Evolutionary conservation across 2,329 filamentous ascomycete species (phyloP), one percentile per base, ranked within the genome.

Genomic region (Neurospora crassa): DNA sequence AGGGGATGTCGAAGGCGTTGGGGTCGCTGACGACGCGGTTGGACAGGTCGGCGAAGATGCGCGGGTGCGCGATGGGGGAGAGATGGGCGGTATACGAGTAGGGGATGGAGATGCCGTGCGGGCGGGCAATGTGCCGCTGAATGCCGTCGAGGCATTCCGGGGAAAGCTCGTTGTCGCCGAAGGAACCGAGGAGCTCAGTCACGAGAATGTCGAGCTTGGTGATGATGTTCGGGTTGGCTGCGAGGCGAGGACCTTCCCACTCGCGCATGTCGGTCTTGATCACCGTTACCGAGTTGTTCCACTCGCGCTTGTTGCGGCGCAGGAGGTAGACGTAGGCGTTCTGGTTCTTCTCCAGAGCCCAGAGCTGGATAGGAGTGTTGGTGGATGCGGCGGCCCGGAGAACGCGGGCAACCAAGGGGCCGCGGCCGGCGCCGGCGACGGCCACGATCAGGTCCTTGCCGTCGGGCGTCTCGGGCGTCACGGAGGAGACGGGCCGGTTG

Each of bases 191-290:
- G 0, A 99, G 88, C 80, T 99, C 96, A 2, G 94, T 97, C 40
- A 99, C 90, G 3, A 99, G 84, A 70, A 99, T 97, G 79, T 99
- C 96, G 59, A 99, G 91, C 77, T 90, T 89, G 75, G 85, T 82
- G 16, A 85, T 83, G 3, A 83, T 81, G 59, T 80, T 79, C 68
- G 83, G 82, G 53, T 59, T 16, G 20, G 24, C 53, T 8, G 53
- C 53, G 1, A 59, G 53, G 20, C 86, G 78, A 0, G 95, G 95
- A 0, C 96, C 96, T 77, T 92, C 92, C 96, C 96, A 99, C 72
- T 91, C 91, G 68, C 96, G 90, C 96, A 99, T 99, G 79, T 99
- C 96, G 0, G 94, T 97, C 82, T 97, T 96, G 74, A 98, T 91
- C 41, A 99, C 88, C 1, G 90, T 94, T 24, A 97, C 95, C 70